Evolutionary conservation across 164 flowering plant species (phyloP).

Genomic region (Pachysandra terminalis): DNA sequence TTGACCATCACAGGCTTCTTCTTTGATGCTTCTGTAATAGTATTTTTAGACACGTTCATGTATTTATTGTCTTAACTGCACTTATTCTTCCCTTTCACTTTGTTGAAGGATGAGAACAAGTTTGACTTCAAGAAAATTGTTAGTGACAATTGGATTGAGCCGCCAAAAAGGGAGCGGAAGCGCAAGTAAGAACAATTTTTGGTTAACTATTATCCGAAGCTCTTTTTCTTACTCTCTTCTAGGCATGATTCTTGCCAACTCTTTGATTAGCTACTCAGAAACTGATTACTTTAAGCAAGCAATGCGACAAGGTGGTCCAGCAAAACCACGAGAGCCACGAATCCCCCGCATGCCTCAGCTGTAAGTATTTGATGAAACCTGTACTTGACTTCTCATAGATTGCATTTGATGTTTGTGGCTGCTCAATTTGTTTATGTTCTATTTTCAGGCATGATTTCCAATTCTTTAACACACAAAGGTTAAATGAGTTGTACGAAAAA

Average conservation of each 20-base stretch:
- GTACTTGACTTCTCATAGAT: conserved; percentile 3
- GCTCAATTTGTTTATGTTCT: conserved; percentile 4
- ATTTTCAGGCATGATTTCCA: conserved; percentile 91
- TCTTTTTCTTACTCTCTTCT: background rate
- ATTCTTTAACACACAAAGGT: conserved; percentile 85
- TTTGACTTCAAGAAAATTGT: conserved; percentile 93
- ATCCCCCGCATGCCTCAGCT: conserved; percentile 99
- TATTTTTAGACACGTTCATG: background rate
- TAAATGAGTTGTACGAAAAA: conserved; percentile 88
- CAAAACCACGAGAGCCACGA: conserved; percentile 91
- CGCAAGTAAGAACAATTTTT: conserved; percentile 64
- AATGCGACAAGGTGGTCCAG: conserved; percentile 92
- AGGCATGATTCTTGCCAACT: background rate
- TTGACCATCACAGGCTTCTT: background rate
- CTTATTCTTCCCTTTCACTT: conserved; percentile 10
- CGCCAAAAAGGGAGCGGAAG: conserved; percentile 91
- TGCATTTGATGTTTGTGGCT: background rate
- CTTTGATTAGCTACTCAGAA: conserved; percentile 61
- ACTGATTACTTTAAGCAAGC: conserved; percentile 99
- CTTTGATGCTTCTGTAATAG: no score
- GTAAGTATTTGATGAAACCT: conserved; percentile 40
- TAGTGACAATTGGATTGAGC: conserved; percentile 96
- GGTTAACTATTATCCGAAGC: background rate
- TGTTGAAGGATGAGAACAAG: conserved; percentile 80
- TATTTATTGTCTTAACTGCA: background rate